phyloP scores from a whole-genome alignment of 2,329 filamentous ascomycete genomes.

The Colletotrichum sp. region DNA sequence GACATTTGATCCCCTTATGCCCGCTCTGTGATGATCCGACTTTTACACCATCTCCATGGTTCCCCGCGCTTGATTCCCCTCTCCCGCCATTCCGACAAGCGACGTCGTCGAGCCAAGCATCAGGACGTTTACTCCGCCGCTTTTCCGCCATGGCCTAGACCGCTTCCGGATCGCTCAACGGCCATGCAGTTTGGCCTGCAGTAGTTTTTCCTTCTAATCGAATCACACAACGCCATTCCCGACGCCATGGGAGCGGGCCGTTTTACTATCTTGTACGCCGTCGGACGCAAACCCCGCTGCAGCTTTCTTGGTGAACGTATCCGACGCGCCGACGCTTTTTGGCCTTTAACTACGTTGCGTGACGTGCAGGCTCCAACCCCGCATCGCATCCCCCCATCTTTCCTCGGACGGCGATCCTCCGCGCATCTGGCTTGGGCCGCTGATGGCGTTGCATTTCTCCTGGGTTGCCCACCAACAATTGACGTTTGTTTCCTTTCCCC shows the following conservation, averaged over 20 bases:
- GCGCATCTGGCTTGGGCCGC: not conserved
- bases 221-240: constrained; percentile 10
- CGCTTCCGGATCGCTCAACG: not conserved
- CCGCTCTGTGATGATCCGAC: not conserved
- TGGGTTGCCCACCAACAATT: constrained; percentile 4
- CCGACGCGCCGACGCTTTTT: too few species aligned
- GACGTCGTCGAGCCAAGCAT: constrained; percentile 3
- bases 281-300: not conserved
- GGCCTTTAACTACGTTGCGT: not conserved
- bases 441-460: constrained; percentile 9
- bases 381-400: not conserved
- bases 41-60: not conserved
- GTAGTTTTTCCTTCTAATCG: not conserved
- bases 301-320: too few species aligned
- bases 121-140: not conserved
- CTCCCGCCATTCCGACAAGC: not conserved
- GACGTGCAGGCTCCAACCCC: not conserved
- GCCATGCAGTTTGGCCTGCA: not conserved
- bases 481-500: not conserved
- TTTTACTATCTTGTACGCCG: not conserved
- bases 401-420: constrained; percentile 13
- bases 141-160: not conserved
- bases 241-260: constrained; percentile 1
- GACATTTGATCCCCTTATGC: not conserved
- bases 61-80: not conserved